Base-by-base conservation (phyloP, 2,329 filamentous ascomycete species). In the Apiospora malaysiana region DNA sequence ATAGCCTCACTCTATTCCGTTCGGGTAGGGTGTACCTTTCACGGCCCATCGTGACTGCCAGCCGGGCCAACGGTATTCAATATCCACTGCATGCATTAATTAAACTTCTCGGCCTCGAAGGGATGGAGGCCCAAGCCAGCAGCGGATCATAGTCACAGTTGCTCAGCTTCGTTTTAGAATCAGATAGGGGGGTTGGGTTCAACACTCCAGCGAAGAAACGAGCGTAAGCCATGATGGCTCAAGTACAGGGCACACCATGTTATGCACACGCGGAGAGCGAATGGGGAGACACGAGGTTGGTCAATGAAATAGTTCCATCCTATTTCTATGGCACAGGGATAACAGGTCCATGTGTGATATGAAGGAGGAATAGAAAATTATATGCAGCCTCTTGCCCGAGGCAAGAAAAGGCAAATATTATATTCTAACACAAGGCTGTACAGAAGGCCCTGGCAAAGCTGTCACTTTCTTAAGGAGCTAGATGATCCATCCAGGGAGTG, bases 361-460 rank as follows among this genome's bases (percentile, higher is more conserved):
- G 32, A 32, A 40, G 56, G 18, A n/a, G 56, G 56, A 63, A 40
- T 63, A 63, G 56, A 63, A 63, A 63, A 63, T 21, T 63, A 63
- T 63, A 40, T 63, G 56, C 32, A 40, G 32, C 56, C 56, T 37
- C 56, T 40, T 63, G 32, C 56, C 9, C 32, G 27, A 63, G 56
- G 56, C 56, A 63, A 40, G 23, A 42, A 68, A 68, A 68, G 46
- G 46, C 66, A 42, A 56, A 68, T 68, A 68, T 68, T 68, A 68
- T 68, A 68, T 46, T 68, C 32, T 37, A 49, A 68, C 45, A 49
- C n/a, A 46, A 56, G 47, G 42, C 43, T 47, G 46, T 46, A 68
- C 43, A 68, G 37, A 47, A 45, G 43, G 25, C 66, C 66, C 66
- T 37, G 43, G 43, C 43, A 68, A 68, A 47, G 43, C 66, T 23